Base-by-base conservation (phyloP, 352 stramenopile species). In the Phytophthora litchii region DNA sequence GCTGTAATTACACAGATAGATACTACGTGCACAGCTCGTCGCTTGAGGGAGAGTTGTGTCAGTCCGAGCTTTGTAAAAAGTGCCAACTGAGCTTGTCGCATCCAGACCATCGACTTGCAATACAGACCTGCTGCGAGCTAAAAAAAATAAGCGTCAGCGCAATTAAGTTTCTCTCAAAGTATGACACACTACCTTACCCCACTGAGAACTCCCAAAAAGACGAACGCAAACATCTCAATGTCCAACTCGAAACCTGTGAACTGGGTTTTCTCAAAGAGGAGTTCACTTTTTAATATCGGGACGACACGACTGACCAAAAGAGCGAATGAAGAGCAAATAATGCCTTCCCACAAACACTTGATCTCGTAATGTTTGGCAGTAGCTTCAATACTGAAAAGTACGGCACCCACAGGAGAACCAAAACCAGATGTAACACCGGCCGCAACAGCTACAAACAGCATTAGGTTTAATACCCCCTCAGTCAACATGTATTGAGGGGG, bases 321-420 rank as follows among this genome's bases (percentile, higher is more conserved):
- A 27, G 80, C 89, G 32, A 92, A 77, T 1, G 84, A 89, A 25
- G 86, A 91, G 46, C 80, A 83, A 59, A 94, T 94, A 19, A 93
- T 82, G 10, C 83, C 83, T 53, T 93, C 81, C 86, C 86, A 94
- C 7, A 94, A 68, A 21, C 79, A 92, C 48, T 88, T 91, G 70
- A 95, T 93, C 54, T 90, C 80, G 63, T 94, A 95, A 46, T 89
- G 88, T 43, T 77, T 85, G 8, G 84, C 80, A 6, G 84, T 92
- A 38, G 89, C 86, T 68, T 95, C 86, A 31, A 94, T 94, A 27
- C 82, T 91, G 50, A 89, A 95, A 4, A 95, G 65, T 17, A 95
- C 75, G 0, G 75, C 86, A 11, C 86, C 86, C 0, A 95, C 56
- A 0, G 86, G 86, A 1, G 85, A 91, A 4, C 86, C 86, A 32